Evolutionary conservation across 1,284 basidiomycete species (phyloP), one percentile per base, ranked within the genome.

Genomic region (Leccinum subrobustum): DNA sequence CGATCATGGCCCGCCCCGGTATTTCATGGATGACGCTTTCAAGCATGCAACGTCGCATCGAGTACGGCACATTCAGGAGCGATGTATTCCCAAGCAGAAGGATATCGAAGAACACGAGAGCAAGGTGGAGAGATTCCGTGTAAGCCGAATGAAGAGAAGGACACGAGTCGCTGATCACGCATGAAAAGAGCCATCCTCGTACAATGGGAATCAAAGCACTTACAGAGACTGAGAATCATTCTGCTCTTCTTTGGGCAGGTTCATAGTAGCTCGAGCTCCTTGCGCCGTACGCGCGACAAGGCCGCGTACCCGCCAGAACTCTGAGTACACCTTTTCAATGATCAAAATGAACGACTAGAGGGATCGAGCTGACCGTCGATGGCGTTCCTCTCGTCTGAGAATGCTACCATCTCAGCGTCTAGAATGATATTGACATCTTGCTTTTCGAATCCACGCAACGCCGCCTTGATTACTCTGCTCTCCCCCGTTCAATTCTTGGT

Each of bases 351-450:
- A 37, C 5, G 31, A 18, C 2, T 23, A 25, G 18, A 59, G 27
- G 14, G 54, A 58, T 37, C 12, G 47, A 47, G 65, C 75, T 55
- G 62, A 88, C 88, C 88, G 60, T 89, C 87, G 48, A 91, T 79
- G 23, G 75, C 72, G 25, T 78, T 61, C 18, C 71, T 69, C 0
- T 71, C 74, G 27, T 87, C 88, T 53, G 88, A 84, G 72, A 83
- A 95, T 0, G 91, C 87, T 4, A 95, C 87, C 84, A 96, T 92
- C 74, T 96, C 94, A 1, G 92, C 93, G 70, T 96, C 94, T 0
- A 96, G 74, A n/a, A 96, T 86, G 33, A 91, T 74, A 44, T 2
- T 18, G 5, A 44, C 42, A 60, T 83, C 84, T 52, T 73, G 71
- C 62, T 72, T 74, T 27, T 66, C 71, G 29, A 68, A 60, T 6